Evolutionary conservation across 768 basidiomycete genomes (phyloP).

Genomic region (Leccinum barrowsii): DNA sequence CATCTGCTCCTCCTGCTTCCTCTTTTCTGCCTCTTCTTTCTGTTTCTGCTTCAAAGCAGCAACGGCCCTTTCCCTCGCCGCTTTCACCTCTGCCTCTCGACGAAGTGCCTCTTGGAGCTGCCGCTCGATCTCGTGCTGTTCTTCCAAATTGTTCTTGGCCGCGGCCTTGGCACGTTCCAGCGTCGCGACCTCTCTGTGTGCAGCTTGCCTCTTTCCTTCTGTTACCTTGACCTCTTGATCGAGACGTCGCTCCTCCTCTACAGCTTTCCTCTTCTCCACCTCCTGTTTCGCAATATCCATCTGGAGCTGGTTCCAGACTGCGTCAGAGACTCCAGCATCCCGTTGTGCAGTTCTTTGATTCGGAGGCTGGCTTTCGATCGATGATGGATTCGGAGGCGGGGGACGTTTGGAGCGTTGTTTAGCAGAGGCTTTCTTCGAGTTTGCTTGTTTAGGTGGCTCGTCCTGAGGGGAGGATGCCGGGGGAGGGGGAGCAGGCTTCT

Average conservation of each 20-base stretch:
- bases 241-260: constrained; percentile 18
- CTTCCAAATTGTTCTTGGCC: constrained; percentile 19
- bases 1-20: constrained; percentile 23
- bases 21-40: constrained; percentile 13
- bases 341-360: constrained; percentile 25
- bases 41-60: not conserved
- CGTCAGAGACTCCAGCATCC: constrained; percentile 53
- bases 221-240: constrained; percentile 17
- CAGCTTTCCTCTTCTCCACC: constrained; percentile 16
- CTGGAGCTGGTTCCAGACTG: constrained; percentile 50
- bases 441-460: constrained; percentile 7
- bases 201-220: constrained; percentile 8
- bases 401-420: not conserved
- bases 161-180: constrained; percentile 17
- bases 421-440: not conserved
- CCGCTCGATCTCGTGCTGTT: constrained; percentile 26
- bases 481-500: constrained; percentile 15
- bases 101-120: constrained; percentile 28
- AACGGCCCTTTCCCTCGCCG: not conserved
- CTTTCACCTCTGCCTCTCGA: constrained; percentile 16
- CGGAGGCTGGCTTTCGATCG: constrained; percentile 2
- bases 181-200: constrained; percentile 8
- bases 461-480: constrained; percentile 5
- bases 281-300: constrained; percentile 29
- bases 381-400: not conserved